Conservation (phyloP, 805 yeast genomes). For the Cyberlindnera xishuangbannaensis region DNA sequence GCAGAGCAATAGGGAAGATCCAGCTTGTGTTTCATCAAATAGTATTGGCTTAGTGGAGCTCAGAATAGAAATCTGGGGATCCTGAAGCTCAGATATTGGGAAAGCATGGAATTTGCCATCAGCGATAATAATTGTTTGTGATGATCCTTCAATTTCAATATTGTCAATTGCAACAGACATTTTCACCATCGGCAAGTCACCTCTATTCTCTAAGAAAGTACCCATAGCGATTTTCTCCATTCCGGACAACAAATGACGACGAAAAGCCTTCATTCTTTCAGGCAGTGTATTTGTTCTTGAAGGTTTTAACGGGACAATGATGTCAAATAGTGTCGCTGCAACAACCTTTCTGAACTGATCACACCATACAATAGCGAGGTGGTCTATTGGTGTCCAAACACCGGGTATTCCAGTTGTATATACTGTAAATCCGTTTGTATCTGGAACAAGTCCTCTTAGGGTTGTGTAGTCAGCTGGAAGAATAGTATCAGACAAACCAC, state of each 20-base stretch:
- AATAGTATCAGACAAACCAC: conserved; percentile 73
- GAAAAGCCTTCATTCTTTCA: conserved; percentile 55
- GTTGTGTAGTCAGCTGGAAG: conserved; percentile 90
- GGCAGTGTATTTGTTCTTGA: conserved; percentile 45
- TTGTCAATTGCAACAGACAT: conserved; percentile 22
- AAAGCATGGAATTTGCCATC: too few relatives aligned
- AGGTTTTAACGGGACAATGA: conserved; percentile 44
- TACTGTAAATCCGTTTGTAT: conserved; percentile 71
- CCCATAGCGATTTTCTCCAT: conserved; percentile 38
- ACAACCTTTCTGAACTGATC: conserved; percentile 69
- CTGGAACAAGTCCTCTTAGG: conserved; percentile 64
- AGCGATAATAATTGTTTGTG: too few relatives aligned
- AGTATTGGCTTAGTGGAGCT: too few relatives aligned
- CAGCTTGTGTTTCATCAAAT: too few relatives aligned
- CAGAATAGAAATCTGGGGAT: too few relatives aligned
- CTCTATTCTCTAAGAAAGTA: conserved; percentile 4
- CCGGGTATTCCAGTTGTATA: conserved; percentile 81
- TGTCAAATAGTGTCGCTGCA: conserved; percentile 52
- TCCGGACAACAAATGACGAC: conserved; percentile 43
- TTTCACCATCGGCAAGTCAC: conserved; percentile 7
- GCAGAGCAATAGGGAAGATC: conserved; percentile 9
- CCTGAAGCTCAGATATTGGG: too few relatives aligned
- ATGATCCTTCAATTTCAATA: too few relatives aligned
- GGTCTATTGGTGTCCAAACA: conserved; percentile 94
- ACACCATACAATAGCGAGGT: conserved; percentile 95